phyloP scores from a whole-genome alignment of 805 yeast genomes.

The Candida easanensis region DNA sequence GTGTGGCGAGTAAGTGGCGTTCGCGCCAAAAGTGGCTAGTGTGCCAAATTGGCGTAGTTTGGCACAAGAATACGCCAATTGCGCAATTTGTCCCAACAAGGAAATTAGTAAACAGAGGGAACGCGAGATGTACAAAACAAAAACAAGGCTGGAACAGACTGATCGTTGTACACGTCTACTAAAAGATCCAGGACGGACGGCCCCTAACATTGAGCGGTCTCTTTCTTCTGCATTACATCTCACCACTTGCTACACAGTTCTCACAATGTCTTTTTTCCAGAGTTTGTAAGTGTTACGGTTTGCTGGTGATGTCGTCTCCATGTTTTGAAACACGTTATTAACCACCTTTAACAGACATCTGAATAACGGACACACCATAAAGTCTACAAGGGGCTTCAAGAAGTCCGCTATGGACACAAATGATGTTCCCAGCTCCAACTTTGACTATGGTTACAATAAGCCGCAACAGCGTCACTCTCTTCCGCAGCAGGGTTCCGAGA shows the following conservation, averaged over 20 bases:
- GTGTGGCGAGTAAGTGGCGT: slow-evolving; percentile 8
- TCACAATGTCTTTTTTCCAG: slow-evolving; percentile 30
- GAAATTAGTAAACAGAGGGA: slow-evolving; percentile 17
- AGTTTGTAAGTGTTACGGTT: slow-evolving; percentile 25
- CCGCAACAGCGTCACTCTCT: slow-evolving; percentile 13
- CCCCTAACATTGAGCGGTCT: too few relatives aligned
- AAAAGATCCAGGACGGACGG: too few relatives aligned
- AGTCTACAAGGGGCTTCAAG: slow-evolving; percentile 45
- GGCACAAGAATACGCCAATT: neutral
- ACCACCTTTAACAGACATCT: slow-evolving; percentile 30
- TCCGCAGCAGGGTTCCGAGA: slow-evolving; percentile 3
- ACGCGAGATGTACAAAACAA: slow-evolving; percentile 7
- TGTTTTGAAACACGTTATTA: slow-evolving; percentile 2
- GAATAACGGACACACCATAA: slow-evolving; percentile 45
- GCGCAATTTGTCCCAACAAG: slow-evolving; percentile 8
- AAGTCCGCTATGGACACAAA: slow-evolving; percentile 25
- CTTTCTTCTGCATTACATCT: neutral
- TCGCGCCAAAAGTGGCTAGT: neutral
- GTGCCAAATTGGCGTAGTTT: neutral
- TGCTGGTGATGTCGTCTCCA: neutral
- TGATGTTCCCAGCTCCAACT: neutral
- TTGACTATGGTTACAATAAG: slow-evolving; percentile 14
- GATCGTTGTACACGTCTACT: neutral
- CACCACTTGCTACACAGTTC: neutral
- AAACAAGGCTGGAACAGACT: slow-evolving; percentile 4